Base-by-base conservation (phyloP, 768 basidiomycete genomes). In the Macrolepiota albuminosa region DNA sequence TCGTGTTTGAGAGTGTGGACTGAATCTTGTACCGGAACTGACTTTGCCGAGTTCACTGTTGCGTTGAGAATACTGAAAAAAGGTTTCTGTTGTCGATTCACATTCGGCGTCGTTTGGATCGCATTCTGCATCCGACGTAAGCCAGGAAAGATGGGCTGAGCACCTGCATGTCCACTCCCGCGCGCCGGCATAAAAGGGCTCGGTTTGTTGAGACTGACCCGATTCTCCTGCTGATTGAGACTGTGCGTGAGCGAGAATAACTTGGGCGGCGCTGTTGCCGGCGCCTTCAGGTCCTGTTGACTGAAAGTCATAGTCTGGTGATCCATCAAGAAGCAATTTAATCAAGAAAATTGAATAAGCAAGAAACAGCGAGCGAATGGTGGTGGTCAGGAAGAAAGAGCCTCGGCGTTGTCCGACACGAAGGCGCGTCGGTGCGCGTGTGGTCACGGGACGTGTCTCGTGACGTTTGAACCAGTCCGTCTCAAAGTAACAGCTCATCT, bases 141-240 rank as follows among this genome's bases (percentile, higher is more conserved):
- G 9, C 54, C 62, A 8, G 64, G 58, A 48, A 66, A 66, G 5
- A 66, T 46, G 5, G 60, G 57, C 24, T 53, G 36, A 21, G 57
- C 33, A 18, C 47, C 47, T 18, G 48, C 10, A 34, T 49, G 24
- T 3, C 42, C 55, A 53, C 37, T 36, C 36, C 54, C 51, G 24
- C 64, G 57, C n/a, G 8, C 21, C 3, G 52, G 56, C 18, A 47
- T 56, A 24, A 56, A 58, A 34, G 54, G 31, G 33, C 39, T 42
- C 3, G 39, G 56, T 39, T 33, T 56, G 39, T 50, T 33, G 34
- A 31, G 24, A 0, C 13, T 11, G 16, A 29, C 24, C 21, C 57
- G 43, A 51, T 65, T 63, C 49, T 65, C 64, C n/a, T 48, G 57
- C 21, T 65, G 62, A 21, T 50, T 61, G 45, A 61, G 50, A 43